These are phyloP conservation scores for Wickerhamiella shivajii DNA, from an alignment of 805 yeast genomes.

Conservation along the genomic window DNA sequence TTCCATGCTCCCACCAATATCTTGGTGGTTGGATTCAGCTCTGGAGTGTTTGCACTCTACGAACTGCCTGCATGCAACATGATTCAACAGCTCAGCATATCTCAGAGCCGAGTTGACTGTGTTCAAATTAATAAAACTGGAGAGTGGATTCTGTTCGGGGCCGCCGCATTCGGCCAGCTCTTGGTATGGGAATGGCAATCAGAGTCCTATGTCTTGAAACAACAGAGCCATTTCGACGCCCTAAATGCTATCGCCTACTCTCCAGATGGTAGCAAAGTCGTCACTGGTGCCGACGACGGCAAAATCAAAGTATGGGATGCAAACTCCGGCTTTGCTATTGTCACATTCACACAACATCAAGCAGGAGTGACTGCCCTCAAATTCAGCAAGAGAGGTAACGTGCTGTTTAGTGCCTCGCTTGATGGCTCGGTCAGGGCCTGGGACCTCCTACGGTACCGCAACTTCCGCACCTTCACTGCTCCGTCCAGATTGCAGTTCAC, in stretches of 20 bases:
- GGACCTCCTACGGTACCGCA: constrained; percentile 86
- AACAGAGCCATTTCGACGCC: constrained; percentile 93
- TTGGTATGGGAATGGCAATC: constrained; percentile 98
- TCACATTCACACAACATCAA: constrained; percentile 81
- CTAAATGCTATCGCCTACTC: constrained; percentile 74
- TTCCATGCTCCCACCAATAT: constrained; percentile 62
- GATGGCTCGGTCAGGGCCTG: constrained; percentile 97
- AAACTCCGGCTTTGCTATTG: constrained; percentile 78
- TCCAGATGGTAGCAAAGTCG: constrained; percentile 85
- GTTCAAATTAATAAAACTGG: constrained; percentile 71
- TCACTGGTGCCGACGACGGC: constrained; percentile 94
- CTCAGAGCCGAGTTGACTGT: constrained; percentile 75
- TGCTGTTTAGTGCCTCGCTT: constrained; percentile 75
- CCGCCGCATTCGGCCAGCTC: constrained; percentile 78
- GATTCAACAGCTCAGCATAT: constrained; percentile 80
- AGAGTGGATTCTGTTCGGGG: constrained; percentile 96
- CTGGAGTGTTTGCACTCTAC: constrained; percentile 82
- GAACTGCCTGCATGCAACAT: constrained; percentile 38
- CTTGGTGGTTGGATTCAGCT: constrained; percentile 75
- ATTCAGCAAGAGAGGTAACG: constrained; percentile 83
- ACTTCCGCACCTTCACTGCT: constrained; percentile 89
- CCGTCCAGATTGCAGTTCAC: constrained; percentile 77
- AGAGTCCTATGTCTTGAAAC: constrained; percentile 85
- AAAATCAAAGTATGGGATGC: constrained; percentile 95
- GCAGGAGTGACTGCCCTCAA: constrained; percentile 77